Base-by-base conservation (phyloP, 2,329 filamentous ascomycete genomes). In the Colletotrichum spaethianum region DNA sequence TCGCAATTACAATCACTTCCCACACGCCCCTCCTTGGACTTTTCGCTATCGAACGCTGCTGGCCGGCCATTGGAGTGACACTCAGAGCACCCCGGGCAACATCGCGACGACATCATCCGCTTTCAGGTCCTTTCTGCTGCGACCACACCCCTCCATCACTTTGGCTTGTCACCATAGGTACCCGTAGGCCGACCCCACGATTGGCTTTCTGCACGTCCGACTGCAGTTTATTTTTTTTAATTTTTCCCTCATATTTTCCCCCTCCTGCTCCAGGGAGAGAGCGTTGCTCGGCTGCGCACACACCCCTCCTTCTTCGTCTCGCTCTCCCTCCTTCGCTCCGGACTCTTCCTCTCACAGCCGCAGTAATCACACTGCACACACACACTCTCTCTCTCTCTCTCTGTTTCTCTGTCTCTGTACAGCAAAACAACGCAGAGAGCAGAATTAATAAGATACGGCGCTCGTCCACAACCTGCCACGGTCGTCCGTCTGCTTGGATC, bases 61-160 rank as follows among this genome's bases (percentile, higher is more conserved):
- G 52, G 26, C 57, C 59, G 53, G 70, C 14, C 59, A 72, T 70
- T 72, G 66, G 60, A 64, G 59, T 72, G 59, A 60, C 53, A 69
- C 68, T 72, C 63, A 72, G 72, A 72, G 61, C 59, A 63, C 63
- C 68, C 72, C 53, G 63, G 68, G 72, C 68, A 72, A 73, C 72
- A n/a, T n/a, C n/a, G 46, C 60, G 67, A 55, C 56, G 63, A 71
- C 68, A 46, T 67, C 63, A 68, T 63, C 68, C 60, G 57, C 63
- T 63, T 57, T 63, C 56, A 72, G 68, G 59, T 72, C 48, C 62
- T 66, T 71, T 63, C 63, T 33, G 26, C 68, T 67, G 63, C 57
- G 48, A 55, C 56, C 72, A 71, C 63, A 20, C 69, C 72, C 72
- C 68, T 72, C 38, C 38, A 38, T 65, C 57, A 23, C 46, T 28